Evolutionary conservation across 352 stramenopile species (phyloP).

Genomic region (Pythium plurisporium): DNA sequence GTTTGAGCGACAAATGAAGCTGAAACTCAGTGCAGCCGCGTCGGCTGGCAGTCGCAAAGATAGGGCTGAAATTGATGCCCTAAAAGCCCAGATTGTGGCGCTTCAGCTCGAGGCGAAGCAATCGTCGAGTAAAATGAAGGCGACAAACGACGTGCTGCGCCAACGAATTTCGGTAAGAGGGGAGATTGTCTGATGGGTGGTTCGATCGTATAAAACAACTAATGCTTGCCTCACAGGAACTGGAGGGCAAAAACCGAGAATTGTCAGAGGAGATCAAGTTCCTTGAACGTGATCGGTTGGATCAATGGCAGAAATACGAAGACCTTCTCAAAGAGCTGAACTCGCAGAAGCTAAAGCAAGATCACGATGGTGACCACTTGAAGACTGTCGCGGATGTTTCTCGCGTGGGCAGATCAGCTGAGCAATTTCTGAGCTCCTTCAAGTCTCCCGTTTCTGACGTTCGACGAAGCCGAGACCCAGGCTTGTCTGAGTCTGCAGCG

Average conservation of each 20-base stretch:
- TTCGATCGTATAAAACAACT: too few species aligned
- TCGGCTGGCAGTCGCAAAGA: conserved; percentile 58
- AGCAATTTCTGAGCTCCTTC: conserved; percentile 13
- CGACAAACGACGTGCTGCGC: conserved; percentile 55
- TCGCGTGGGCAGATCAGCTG: conserved; percentile 9
- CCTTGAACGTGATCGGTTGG: conserved; percentile 64
- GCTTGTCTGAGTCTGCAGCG: not conserved
- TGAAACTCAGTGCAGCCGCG: conserved; percentile 51
- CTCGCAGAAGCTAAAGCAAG: conserved; percentile 25
- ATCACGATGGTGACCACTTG: not conserved
- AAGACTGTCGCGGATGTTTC: conserved; percentile 17
- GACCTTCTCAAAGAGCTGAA: conserved; percentile 38
- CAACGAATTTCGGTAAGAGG: conserved; percentile 61
- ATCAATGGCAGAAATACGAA: conserved; percentile 74
- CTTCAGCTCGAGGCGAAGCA: conserved; percentile 61
- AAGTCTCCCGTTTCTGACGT: not conserved
- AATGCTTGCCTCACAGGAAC: too few species aligned
- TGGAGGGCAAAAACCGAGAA: conserved; percentile 74
- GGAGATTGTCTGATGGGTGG: too few species aligned
- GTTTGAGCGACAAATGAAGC: conserved; percentile 68
- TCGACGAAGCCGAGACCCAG: not conserved
- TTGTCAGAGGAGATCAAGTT: conserved; percentile 74
- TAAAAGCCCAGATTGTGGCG: conserved; percentile 82
- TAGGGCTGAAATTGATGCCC: conserved; percentile 55
- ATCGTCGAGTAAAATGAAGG: conserved; percentile 52